These are phyloP conservation scores for Setaria viridis DNA, from an alignment of 202 grass and related monocot genomes.

Conservation along the genomic window DNA sequence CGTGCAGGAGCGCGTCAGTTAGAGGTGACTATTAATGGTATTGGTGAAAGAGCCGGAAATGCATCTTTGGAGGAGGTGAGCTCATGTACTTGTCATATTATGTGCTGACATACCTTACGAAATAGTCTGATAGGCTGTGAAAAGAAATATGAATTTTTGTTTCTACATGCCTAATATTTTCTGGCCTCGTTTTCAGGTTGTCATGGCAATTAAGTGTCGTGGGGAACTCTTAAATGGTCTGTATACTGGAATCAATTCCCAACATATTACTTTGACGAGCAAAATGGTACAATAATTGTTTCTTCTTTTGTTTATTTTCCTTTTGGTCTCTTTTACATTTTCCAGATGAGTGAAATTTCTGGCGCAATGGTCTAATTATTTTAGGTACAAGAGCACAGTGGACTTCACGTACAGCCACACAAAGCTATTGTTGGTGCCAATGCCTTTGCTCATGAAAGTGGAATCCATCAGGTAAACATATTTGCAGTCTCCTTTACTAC, in stretches of 20 bases:
- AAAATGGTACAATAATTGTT: slow-evolving; percentile 76
- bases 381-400: slow-evolving; percentile 98
- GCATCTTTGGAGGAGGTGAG: slow-evolving; percentile 96
- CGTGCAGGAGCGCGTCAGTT: slow-evolving; percentile 85
- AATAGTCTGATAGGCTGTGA: neutral
- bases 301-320: slow-evolving; percentile 8
- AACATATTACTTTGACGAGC: slow-evolving; percentile 89
- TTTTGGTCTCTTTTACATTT: slow-evolving; percentile 16
- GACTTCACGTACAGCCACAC: slow-evolving; percentile 83
- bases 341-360: slow-evolving; percentile 21
- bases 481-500: neutral
- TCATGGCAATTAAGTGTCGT: slow-evolving; percentile 90
- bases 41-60: slow-evolving; percentile 98
- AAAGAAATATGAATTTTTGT: slow-evolving; percentile 16
- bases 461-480: slow-evolving; percentile 58
- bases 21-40: slow-evolving; percentile 99
- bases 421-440: slow-evolving; percentile 72
- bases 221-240: slow-evolving; percentile 79
- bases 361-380: slow-evolving; percentile 35
- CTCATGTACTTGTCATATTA: slow-evolving; percentile 7
- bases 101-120: neutral
- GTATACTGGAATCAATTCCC: slow-evolving; percentile 84
- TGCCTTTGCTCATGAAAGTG: slow-evolving; percentile 71
- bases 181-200: slow-evolving; percentile 57
- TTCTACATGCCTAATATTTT: slow-evolving; percentile 22